Percentiles rank a stretch among this genome's conserved stretches.
These are phyloP conservation scores for Podospora australis DNA, from an alignment of 495 filamentous ascomycete species.

Conservation along the genomic window DNA sequence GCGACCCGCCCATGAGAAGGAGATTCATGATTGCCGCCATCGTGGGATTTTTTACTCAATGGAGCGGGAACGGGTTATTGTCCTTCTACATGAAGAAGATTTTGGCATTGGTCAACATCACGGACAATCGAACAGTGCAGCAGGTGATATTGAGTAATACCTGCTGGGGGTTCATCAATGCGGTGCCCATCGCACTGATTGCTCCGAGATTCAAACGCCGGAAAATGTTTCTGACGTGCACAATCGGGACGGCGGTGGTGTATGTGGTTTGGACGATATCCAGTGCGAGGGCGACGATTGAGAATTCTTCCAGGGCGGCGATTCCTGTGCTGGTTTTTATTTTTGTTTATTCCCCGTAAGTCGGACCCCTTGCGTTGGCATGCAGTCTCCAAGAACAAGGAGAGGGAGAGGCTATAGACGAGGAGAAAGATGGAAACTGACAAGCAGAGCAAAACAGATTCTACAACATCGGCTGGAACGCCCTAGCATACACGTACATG, in stretches of 20 bases:
- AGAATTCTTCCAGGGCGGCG: constrained; percentile 35
- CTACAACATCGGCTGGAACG: constrained; percentile 60
- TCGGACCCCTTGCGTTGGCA: too few relatives aligned
- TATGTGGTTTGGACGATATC: constrained; percentile 52
- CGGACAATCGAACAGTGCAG: constrained; percentile 36
- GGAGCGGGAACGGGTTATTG: constrained; percentile 52
- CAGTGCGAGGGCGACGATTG: constrained; percentile 41
- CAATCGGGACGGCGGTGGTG: constrained; percentile 41
- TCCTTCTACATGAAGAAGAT: constrained; percentile 40
- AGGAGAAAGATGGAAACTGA: too few relatives aligned
- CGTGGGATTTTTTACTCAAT: constrained; percentile 51
- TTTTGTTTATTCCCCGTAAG: constrained; percentile 48
- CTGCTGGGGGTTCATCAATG: constrained; percentile 49
- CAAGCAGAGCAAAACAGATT: constrained; percentile 17
- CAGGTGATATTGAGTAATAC: constrained; percentile 49
- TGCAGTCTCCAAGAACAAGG: neutral
- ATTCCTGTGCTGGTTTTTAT: constrained; percentile 55
- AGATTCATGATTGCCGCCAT: constrained; percentile 45
- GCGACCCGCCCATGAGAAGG: constrained; percentile 42
- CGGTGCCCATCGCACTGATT: constrained; percentile 43
- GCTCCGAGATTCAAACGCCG: constrained; percentile 45
- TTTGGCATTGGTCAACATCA: constrained; percentile 39
- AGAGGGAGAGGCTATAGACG: too few relatives aligned
- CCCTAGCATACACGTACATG: constrained; percentile 51
- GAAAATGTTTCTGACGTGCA: constrained; percentile 48